These are phyloP conservation scores for Blastomyces gilchristii DNA, from an alignment of 2,329 filamentous ascomycete species.

Conservation along the genomic window DNA sequence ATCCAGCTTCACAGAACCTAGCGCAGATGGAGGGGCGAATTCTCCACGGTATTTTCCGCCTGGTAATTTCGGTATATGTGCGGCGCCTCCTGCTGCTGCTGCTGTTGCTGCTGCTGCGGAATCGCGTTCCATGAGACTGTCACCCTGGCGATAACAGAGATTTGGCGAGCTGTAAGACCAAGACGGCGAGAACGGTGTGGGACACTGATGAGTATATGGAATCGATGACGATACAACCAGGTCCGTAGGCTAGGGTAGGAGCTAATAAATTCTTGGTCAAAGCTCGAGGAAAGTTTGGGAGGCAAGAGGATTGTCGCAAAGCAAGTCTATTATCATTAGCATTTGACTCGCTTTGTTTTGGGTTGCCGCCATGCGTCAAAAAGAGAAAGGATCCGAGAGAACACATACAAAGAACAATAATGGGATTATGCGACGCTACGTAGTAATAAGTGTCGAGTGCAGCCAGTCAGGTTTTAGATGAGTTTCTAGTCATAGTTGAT, in stretches of 20 bases:
- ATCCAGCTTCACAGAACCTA: conserved; percentile 53
- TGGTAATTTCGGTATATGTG: conserved; percentile 21
- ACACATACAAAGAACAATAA: background rate
- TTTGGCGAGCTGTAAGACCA: background rate
- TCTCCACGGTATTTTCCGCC: conserved; percentile 21
- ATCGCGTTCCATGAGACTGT: conserved; percentile 26
- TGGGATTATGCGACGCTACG: background rate
- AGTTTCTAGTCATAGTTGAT: background rate
- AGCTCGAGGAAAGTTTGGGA: background rate
- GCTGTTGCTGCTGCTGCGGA: conserved; percentile 11
- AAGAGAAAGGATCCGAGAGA: background rate
- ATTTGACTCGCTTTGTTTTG: background rate
- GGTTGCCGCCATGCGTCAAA: background rate
- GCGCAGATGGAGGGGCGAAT: conserved; percentile 23
- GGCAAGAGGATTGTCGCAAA: background rate
- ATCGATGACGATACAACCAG: background rate
- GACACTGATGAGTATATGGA: background rate
- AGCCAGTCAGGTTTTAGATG: too few relatives aligned
- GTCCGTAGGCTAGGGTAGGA: background rate
- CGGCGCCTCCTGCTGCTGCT: conserved; percentile 15
- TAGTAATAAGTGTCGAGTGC: background rate
- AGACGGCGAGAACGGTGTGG: background rate
- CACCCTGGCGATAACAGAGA: background rate
- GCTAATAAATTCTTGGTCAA: background rate
- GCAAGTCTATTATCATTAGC: background rate